Conservation (phyloP, 2,329 filamentous ascomycete species). For the Didymosphaeria variabile region DNA sequence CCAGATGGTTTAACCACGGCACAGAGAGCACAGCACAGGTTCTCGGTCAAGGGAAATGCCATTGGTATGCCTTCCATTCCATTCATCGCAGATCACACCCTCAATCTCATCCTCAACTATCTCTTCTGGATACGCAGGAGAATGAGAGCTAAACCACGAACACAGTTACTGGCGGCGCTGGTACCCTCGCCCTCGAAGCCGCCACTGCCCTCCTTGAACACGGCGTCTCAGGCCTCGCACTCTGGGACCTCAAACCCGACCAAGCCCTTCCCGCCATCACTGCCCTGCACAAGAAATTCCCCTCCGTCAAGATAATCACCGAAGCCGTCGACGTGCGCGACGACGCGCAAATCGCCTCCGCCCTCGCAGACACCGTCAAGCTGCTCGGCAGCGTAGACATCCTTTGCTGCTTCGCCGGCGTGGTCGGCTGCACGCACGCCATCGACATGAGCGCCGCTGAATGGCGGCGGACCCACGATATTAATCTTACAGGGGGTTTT, state of each 20-base stretch:
- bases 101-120: not conserved
- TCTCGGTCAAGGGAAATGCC: constrained; percentile 62
- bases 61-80: constrained; percentile 53
- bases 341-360: constrained; percentile 55
- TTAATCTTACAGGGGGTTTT: constrained; percentile 77
- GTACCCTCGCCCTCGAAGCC: constrained; percentile 67
- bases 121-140: not conserved
- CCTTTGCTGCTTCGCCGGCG: constrained; percentile 72
- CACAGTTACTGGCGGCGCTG: constrained; percentile 71
- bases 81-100: not conserved
- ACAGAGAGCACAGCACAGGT: constrained; percentile 57
- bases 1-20: constrained; percentile 53
- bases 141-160: not conserved
- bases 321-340: constrained; percentile 68
- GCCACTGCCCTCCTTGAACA: constrained; percentile 74
- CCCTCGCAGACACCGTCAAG: constrained; percentile 47
- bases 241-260: constrained; percentile 67
- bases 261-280: constrained; percentile 55
- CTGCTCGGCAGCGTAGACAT: constrained; percentile 63
- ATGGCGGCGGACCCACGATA: constrained; percentile 71
- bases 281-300: constrained; percentile 63
- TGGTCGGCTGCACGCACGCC: constrained; percentile 70
- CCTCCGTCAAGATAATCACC: constrained; percentile 60
- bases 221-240: constrained; percentile 65
- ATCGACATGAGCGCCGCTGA: constrained; percentile 66